Evolutionary conservation across 352 stramenopile genomes (phyloP), one percentile per base, ranked within the genome.

Genomic region (Pythium volutum): DNA sequence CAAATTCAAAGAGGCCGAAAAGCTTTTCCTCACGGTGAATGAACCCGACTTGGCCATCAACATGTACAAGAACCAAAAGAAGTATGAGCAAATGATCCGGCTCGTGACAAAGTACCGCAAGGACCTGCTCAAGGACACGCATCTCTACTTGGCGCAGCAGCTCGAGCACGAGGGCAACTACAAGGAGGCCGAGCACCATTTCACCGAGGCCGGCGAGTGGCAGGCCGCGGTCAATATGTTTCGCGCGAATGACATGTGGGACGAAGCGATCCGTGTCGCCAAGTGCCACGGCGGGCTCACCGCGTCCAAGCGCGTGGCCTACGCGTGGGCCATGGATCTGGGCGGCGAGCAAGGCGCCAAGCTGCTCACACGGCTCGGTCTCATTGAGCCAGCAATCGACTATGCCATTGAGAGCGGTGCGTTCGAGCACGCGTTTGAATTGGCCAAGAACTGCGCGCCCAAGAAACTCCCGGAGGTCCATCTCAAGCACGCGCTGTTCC

Each of bases 31-130:
- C 20, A 92, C 85, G 0, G 91, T 98, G 27, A 96, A 97, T 64
- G 89, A 98, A 48, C 82, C 87, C 5, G 88, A 98, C 62, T 60
- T 96, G 20, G 95, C 95, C 33, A 98, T 98, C 73, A 94, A 95
- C 66, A 98, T 98, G 92, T 98, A 98, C 87, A 98, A 98, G 76
- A 97, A 97, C 72, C 84, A 97, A 62, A 90, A 93, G 55, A 92
- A 97, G 60, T 98, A 97, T 69, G 93, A 98, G 67, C 88, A 97
- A 66, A 98, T 98, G 93, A 93, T 98, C 49, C 84, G 89, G 2
- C 71, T 98, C 8, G 94, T 98, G 41, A 88, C 82, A n/a, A 93
- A 95, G 62, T 95, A 97, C 67, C 87, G 89, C 61, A 93, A 95
- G 65, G 88, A 98, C 63, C 67, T 97, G 41, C 84, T 98, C 53